Conservation (phyloP, 768 basidiomycete genomes). For the Amanita rubescens region DNA sequence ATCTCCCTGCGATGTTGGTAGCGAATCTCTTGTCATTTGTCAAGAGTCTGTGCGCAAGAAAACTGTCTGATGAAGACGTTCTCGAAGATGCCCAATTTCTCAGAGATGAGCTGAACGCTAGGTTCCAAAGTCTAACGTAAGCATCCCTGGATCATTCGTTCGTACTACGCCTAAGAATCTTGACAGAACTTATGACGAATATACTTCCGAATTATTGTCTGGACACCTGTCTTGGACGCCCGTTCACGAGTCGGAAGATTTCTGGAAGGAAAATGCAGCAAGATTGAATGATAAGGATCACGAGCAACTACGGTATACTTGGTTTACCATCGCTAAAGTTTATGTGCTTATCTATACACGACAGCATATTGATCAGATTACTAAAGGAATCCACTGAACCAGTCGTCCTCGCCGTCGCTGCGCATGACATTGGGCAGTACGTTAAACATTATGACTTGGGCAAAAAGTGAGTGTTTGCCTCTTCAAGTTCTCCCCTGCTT, state of each 20-base stretch:
- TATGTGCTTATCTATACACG: neutral
- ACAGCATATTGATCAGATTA: conserved; percentile 45
- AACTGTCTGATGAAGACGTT: conserved; percentile 95
- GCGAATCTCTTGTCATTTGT: conserved; percentile 80
- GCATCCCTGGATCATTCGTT: conserved; percentile 16
- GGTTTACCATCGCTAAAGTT: neutral
- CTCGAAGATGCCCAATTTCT: conserved; percentile 87
- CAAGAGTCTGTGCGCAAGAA: conserved; percentile 74
- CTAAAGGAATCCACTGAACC: conserved; percentile 67
- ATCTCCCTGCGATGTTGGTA: conserved; percentile 90
- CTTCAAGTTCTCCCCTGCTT: conserved; percentile 1
- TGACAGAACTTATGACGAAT: conserved; percentile 90
- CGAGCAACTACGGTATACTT: conserved; percentile 70
- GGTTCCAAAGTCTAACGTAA: conserved; percentile 88
- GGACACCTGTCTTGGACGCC: conserved; percentile 95
- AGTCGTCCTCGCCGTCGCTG: conserved; percentile 81
- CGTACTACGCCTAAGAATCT: neutral
- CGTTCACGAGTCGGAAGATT: conserved; percentile 92
- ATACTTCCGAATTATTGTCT: conserved; percentile 80
- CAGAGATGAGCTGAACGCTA: conserved; percentile 73
- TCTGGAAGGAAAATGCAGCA: conserved; percentile 94
- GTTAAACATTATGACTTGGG: conserved; percentile 88
- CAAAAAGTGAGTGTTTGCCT: conserved; percentile 61
- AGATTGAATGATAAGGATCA: conserved; percentile 82
- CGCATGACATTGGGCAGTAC: conserved; percentile 91